Evolutionary conservation across 2,329 filamentous ascomycete species (phyloP).

Genomic region (Malbranchea cinnamomea): DNA sequence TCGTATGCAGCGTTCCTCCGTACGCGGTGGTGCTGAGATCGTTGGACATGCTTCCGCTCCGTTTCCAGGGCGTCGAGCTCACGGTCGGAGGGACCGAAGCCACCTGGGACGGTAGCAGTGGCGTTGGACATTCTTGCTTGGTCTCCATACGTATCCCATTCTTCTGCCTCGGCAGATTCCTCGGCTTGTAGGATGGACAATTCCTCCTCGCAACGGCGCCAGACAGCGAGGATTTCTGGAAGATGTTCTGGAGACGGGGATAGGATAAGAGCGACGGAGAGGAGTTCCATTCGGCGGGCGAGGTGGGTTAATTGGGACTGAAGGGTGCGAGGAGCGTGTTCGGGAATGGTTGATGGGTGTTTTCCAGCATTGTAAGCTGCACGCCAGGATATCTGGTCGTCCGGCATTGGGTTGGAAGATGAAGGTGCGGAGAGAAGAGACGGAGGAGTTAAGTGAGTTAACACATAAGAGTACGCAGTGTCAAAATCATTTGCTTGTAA

Average conservation of each 20-base stretch:
- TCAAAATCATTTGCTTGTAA: constrained; percentile 34
- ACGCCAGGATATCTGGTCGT: constrained; percentile 49
- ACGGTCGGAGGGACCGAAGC: constrained; percentile 28
- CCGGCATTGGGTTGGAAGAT: constrained; percentile 14
- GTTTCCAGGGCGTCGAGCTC: constrained; percentile 33
- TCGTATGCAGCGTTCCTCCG: constrained; percentile 15
- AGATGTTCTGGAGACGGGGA: constrained; percentile 40
- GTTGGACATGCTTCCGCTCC: constrained; percentile 22
- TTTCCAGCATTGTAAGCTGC: constrained; percentile 48
- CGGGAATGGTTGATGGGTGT: constrained; percentile 27
- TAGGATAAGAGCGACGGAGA: constrained; percentile 46
- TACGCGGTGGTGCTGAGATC: constrained; percentile 14
- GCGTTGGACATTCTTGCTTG: constrained; percentile 7
- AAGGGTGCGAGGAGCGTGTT: constrained; percentile 18
- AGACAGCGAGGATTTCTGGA: constrained; percentile 46
- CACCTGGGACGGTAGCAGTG: constrained; percentile 27
- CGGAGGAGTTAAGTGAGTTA: constrained; percentile 38
- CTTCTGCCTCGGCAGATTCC: constrained; percentile 41
- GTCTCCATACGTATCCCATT: constrained; percentile 43
- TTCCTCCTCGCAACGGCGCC: constrained; percentile 49
- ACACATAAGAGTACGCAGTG: constrained; percentile 52
- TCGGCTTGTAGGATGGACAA: constrained; percentile 37
- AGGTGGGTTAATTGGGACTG: constrained; percentile 37
- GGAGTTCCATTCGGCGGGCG: constrained; percentile 49
- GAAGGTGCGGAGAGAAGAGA: constrained; percentile 19